A percentile compares a stretch with the other conserved stretches of the same genome.
These are phyloP conservation scores for Poa annua DNA, from an alignment of 176 grass and related monocot species.

Conservation along the genomic window DNA sequence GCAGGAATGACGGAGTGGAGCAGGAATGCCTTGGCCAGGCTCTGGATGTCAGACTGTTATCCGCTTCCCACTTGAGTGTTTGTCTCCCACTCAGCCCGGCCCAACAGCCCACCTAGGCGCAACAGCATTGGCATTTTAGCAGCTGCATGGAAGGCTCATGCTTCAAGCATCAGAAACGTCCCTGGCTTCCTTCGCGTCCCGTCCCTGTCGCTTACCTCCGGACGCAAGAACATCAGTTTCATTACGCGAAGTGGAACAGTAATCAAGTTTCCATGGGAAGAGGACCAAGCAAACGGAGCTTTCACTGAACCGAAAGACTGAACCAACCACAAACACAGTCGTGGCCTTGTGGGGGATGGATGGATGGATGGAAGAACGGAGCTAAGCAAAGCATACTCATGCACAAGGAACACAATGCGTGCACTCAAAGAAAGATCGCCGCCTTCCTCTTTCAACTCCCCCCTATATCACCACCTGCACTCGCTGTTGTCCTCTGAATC, in stretches of 20 bases:
- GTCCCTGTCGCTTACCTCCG: neutral
- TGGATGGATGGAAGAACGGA: neutral
- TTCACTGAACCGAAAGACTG: constrained; percentile 21
- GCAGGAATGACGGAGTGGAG: no score
- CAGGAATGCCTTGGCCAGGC: no score
- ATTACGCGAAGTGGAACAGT: neutral
- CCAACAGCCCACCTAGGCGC: neutral
- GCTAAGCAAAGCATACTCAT: constrained; percentile 52
- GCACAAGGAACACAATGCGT: constrained; percentile 55
- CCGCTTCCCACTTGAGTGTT: neutral
- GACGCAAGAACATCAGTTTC: neutral
- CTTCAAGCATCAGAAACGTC: constrained; percentile 50
- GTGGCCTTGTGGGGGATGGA: neutral
- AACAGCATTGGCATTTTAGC: neutral
- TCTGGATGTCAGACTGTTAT: constrained; percentile 20
- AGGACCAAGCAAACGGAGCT: neutral
- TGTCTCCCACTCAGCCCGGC: neutral
- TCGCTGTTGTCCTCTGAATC: neutral
- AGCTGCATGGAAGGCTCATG: neutral
- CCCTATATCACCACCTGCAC: neutral
- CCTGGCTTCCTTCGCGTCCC: neutral
- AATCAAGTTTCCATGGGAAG: neutral
- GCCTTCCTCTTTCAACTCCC: neutral
- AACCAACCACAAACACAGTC: no score
- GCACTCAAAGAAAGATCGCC: constrained; percentile 40